These are phyloP conservation scores for Bryum argenteum DNA, from an alignment of 225 moss, liverwort and hornwort species.

Conservation along the genomic window DNA sequence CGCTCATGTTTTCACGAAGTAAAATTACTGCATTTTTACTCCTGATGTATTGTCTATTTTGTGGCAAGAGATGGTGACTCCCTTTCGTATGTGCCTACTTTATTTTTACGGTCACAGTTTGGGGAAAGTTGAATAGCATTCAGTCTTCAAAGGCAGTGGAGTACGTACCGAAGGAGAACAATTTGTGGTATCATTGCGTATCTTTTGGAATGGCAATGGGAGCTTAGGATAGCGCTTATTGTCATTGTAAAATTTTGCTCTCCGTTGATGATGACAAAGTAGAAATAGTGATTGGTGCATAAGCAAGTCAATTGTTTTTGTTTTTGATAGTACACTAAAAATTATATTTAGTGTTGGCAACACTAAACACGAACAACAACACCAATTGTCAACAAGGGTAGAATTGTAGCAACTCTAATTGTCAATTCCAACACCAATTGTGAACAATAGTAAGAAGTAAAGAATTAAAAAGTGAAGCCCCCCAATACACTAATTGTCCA, in stretches of 20 bases:
- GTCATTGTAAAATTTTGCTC: background rate
- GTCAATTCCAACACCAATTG: too few relatives aligned
- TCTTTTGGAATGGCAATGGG: background rate
- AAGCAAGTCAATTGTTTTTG: too few relatives aligned
- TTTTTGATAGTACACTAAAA: too few relatives aligned
- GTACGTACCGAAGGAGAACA: background rate
- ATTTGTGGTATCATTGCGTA: background rate
- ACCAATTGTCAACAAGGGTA: too few relatives aligned
- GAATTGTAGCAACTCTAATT: too few relatives aligned
- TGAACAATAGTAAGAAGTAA: too few relatives aligned
- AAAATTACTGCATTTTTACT: constrained; percentile 1
- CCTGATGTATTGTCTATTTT: background rate
- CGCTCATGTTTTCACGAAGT: constrained; percentile 18
- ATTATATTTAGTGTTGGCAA: too few relatives aligned
- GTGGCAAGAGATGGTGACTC: constrained; percentile 7
- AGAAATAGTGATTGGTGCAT: too few relatives aligned
- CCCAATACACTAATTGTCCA: too few relatives aligned
- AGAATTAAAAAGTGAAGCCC: too few relatives aligned
- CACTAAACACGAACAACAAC: too few relatives aligned
- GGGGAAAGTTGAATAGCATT: background rate
- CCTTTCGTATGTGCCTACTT: background rate
- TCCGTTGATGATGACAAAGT: too few relatives aligned
- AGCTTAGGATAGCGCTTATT: background rate
- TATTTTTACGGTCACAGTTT: background rate
- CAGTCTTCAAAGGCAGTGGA: background rate